Conservation (phyloP, 345 rosid genomes). For the Eucalyptus lansdowneana region DNA sequence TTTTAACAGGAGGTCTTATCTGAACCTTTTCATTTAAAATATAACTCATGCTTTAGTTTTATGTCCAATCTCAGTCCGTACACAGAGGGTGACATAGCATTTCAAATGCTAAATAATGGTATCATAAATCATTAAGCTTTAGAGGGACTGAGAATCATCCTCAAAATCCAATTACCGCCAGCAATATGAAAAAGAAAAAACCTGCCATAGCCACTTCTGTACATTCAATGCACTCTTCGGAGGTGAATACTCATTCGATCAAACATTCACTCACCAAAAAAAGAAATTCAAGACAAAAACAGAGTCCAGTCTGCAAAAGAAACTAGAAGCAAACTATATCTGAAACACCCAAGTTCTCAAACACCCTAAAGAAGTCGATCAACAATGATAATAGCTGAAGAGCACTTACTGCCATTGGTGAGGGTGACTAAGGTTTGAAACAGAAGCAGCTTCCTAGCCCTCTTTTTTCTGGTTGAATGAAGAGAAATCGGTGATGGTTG, state of each 20-base stretch:
- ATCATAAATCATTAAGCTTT: neutral
- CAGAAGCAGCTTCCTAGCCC: neutral
- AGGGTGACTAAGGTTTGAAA: neutral
- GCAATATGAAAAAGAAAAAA: neutral
- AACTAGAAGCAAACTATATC: neutral
- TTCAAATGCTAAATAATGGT: neutral
- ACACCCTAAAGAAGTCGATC: neutral
- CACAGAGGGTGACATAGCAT: neutral
- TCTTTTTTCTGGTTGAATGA: neutral
- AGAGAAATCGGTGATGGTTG: neutral
- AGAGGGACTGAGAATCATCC: neutral
- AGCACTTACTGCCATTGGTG: neutral
- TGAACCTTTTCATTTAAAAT: neutral
- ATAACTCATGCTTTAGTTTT: neutral
- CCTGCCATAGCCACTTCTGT: neutral
- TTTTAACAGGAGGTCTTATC: neutral
- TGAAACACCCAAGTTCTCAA: neutral
- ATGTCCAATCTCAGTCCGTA: neutral
- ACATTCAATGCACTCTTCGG: neutral
- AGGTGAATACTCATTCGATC: neutral
- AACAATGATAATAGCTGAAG: neutral
- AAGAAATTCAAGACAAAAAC: neutral
- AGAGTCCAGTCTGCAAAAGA: neutral
- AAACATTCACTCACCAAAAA: neutral
- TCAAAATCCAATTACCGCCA: neutral